Percentiles rank a stretch among this genome's conserved stretches.
These are phyloP conservation scores for Mrakia blollopis DNA, from an alignment of 768 basidiomycete genomes.

Conservation along the genomic window DNA sequence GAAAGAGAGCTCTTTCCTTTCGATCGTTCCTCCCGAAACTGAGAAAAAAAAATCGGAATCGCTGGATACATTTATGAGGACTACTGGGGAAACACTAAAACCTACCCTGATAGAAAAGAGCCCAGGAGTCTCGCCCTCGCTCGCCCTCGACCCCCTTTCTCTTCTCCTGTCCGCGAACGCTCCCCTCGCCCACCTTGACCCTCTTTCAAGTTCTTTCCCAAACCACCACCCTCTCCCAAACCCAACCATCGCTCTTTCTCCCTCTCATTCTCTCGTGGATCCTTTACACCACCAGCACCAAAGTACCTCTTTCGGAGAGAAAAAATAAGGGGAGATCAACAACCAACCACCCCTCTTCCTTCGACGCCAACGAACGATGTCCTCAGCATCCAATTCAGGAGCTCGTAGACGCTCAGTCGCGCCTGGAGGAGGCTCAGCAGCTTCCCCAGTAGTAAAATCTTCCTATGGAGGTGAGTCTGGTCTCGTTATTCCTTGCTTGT, in stretches of 20 bases:
- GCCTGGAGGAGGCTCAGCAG: neutral
- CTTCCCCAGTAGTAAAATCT: constrained; percentile 23
- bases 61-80: no score
- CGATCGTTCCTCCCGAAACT: no score
- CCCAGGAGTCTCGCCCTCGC: no score
- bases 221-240: neutral
- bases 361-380: neutral
- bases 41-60: no score
- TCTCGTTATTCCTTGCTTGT: neutral
- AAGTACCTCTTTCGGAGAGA: no score
- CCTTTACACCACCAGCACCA: neutral
- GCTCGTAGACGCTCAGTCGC: constrained; percentile 10
- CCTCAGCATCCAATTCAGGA: neutral
- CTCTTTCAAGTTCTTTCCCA: neutral
- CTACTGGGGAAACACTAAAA: no score
- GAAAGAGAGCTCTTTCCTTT: no score
- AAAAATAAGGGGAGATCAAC: neutral
- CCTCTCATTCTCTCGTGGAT: neutral
- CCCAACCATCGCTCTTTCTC: neutral
- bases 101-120: no score
- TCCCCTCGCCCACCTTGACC: neutral
- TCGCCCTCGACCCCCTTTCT: neutral
- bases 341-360: neutral
- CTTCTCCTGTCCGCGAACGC: neutral
- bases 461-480: constrained; percentile 19